Evolutionary conservation across 129 eudicot species (phyloP), one percentile per base, ranked within the genome.

Genomic region (Chrysanthemum makinoi): DNA sequence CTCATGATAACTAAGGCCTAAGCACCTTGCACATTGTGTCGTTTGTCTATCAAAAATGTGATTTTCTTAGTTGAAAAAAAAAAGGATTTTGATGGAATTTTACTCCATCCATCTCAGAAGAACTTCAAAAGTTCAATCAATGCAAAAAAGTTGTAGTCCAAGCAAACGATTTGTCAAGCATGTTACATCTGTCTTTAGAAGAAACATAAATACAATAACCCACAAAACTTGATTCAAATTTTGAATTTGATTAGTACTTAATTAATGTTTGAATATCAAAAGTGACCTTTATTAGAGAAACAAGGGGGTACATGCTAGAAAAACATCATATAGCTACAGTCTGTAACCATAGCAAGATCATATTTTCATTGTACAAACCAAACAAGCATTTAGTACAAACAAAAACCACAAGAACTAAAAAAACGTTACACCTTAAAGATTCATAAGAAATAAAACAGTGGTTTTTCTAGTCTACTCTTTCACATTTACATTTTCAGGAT

Each of bases 331-430:
- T 15, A 74, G 54, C 65, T 50, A 72, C 66, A 44, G 17, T 75
- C 56, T 49, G 51, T 22, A 76, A 48, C 52, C 51, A 30, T 50
- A 49, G 35, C 80, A 76, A 68, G 70, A 69, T 59, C 75, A 68
- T 49, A 60, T 18, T 76, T 76, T 68, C 56, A 76, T 26, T 61
- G 65, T 61, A 72, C 76, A 72, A 72, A 47, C 76, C 18, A 72
- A 60, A 47, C 68, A 47, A 61, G 59, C 66, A 59, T 68, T 44
- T 5, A 62, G 77, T 62, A 73, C 77, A 73, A 73, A 50, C 77
- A 51, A 62, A 73, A 26, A 13, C 14, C 28, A 51, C n/a, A 69
- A 18, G 33, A 48, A 10, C 48, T 44, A 72, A 54, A 59, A 66
- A 12, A 68, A 48, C 61, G 60, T 19, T 33, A 57, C 56, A 59